Percentiles rank a stretch among this genome's conserved stretches.
Conservation (phyloP, 2,329 filamentous ascomycete species). For the Lasiodiplodia hormozganensis region DNA sequence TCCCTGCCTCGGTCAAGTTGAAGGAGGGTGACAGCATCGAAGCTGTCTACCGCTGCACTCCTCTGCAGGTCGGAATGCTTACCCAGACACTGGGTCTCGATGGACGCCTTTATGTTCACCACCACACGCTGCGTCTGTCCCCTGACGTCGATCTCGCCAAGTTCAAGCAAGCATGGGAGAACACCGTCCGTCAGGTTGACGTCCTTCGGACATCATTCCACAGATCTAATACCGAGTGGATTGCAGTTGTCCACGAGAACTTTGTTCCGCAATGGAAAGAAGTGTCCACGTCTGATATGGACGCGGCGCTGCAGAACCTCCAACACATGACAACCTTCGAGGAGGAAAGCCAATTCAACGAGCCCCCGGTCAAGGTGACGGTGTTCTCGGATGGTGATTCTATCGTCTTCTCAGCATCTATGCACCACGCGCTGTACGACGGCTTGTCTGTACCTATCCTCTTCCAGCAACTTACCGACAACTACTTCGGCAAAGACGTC, state of each 20-base stretch:
- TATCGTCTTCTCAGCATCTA: constrained; percentile 65
- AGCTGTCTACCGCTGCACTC: constrained; percentile 52
- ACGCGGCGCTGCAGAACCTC: constrained; percentile 65
- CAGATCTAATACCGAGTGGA: background rate
- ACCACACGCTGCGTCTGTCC: constrained; percentile 44
- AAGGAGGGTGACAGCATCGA: constrained; percentile 39
- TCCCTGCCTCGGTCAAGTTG: constrained; percentile 7
- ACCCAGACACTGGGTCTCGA: constrained; percentile 78
- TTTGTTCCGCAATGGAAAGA: constrained; percentile 55
- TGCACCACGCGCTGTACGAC: constrained; percentile 50
- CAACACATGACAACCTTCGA: constrained; percentile 46
- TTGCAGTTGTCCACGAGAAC: constrained; percentile 54
- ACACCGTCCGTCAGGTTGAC: constrained; percentile 39
- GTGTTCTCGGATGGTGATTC: constrained; percentile 42
- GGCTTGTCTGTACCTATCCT: constrained; percentile 44
- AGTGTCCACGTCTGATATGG: constrained; percentile 39
- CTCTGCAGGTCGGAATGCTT: constrained; percentile 51
- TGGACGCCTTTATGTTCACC: constrained; percentile 59
- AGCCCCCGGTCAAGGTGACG: constrained; percentile 25
- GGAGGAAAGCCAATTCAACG: constrained; percentile 45
- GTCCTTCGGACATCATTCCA: constrained; percentile 61
- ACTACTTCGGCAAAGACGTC: constrained; percentile 35
- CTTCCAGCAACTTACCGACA: constrained; percentile 41
- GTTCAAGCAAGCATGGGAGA: constrained; percentile 48
- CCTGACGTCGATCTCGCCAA: constrained; percentile 40